Conservation (phyloP, 2,329 filamentous ascomycete species). For the Aspergillus sergii region DNA sequence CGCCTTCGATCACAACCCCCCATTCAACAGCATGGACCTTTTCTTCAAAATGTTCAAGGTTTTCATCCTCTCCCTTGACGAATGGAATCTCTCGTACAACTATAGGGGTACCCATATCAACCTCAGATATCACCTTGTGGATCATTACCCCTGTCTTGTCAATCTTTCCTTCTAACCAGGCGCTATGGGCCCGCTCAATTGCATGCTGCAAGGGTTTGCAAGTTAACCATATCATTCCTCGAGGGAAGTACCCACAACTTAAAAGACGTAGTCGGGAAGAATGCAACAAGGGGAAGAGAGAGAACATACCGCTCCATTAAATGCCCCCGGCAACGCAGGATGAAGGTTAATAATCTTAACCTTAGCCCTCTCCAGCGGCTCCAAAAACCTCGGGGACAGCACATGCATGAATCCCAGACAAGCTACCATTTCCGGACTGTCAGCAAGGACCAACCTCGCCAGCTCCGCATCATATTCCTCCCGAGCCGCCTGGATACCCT, state of each 20-base stretch:
- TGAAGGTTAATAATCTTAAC: constrained; percentile 82
- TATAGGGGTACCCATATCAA: constrained; percentile 78
- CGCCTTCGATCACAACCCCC: constrained; percentile 75
- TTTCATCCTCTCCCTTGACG: constrained; percentile 63
- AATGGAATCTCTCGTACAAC: constrained; percentile 68
- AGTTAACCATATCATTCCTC: constrained; percentile 4
- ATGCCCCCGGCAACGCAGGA: constrained; percentile 72
- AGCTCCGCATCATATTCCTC: constrained; percentile 74
- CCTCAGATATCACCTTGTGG: constrained; percentile 78
- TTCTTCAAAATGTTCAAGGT: constrained; percentile 66
- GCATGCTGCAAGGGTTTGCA: constrained; percentile 52
- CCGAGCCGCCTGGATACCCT: constrained; percentile 57
- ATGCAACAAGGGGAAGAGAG: neutral
- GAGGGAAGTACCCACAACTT: neutral
- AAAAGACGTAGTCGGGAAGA: neutral
- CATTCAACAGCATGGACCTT: constrained; percentile 79
- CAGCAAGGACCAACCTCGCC: constrained; percentile 65
- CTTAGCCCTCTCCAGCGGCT: constrained; percentile 63
- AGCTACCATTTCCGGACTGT: constrained; percentile 73
- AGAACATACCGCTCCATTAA: constrained; percentile 65
- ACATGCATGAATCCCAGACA: constrained; percentile 90
- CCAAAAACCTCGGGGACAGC: constrained; percentile 69
- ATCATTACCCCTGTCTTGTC: constrained; percentile 81
- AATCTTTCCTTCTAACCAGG: constrained; percentile 69
- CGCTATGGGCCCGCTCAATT: constrained; percentile 76